These are phyloP conservation scores for Peronospora tabacina DNA, from an alignment of 352 stramenopile species.

Conservation along the genomic window DNA sequence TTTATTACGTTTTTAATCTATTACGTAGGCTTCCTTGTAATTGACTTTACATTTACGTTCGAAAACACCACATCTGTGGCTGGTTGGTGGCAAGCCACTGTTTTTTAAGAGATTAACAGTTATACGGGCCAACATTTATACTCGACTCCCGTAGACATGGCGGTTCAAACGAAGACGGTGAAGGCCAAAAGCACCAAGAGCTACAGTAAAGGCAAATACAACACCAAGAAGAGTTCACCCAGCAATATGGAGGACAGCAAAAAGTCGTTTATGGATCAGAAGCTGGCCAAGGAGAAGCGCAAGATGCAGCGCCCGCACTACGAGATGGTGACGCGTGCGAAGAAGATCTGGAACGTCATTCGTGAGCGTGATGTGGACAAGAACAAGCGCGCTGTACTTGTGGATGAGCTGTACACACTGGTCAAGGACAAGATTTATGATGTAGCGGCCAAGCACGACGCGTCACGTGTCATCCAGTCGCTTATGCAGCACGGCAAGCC, in stretches of 20 bases:
- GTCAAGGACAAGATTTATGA: constrained; percentile 93
- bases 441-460: constrained; percentile 93
- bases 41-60: neutral
- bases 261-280: constrained; percentile 83
- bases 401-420: constrained; percentile 87
- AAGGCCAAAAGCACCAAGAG: constrained; percentile 25
- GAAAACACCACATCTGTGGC: constrained; percentile 6
- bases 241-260: constrained; percentile 46
- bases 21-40: neutral
- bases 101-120: constrained; percentile 11
- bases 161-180: constrained; percentile 21
- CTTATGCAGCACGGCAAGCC: constrained; percentile 91
- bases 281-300: constrained; percentile 89
- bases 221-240: constrained; percentile 59
- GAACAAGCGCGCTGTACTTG: constrained; percentile 71
- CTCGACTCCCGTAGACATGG: constrained; percentile 18
- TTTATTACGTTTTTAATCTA: neutral
- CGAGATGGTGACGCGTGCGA: constrained; percentile 88
- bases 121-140: constrained; percentile 8
- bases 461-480: constrained; percentile 92
- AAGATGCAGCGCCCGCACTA: constrained; percentile 92
- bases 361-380: constrained; percentile 82
- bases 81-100: constrained; percentile 3
- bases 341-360: constrained; percentile 95
- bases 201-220: constrained; percentile 25